Base-by-base conservation (phyloP, 2,329 filamentous ascomycete genomes). In the Aspergillus sp. region DNA sequence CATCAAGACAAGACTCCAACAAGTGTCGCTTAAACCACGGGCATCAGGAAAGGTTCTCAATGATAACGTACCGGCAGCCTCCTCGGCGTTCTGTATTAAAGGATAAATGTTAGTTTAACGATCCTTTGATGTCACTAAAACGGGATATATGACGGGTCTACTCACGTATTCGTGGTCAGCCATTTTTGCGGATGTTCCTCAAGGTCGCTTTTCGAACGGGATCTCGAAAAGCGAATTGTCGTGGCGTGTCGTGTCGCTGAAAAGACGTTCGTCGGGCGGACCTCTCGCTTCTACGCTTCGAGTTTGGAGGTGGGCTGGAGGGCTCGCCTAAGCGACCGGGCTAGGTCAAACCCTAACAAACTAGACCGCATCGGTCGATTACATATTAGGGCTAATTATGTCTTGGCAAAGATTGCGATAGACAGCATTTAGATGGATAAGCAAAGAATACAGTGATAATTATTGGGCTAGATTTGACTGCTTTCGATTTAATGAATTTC, bases 141-240 rank as follows among this genome's bases (percentile, higher is more conserved):
- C 19, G 19, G 19, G 19, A 19, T 19, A 19, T 4, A 19, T 19
- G 19, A 19, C 19, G 19, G 19, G 19, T 19, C 19, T 19, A 86
- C 86, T 75, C 80, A 90, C 87, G 79, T 93, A 93, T 78, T 90
- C 85, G 65, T 75, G 70, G 81, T 91, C 88, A 83, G 88, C 88
- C 88, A 91, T 91, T 77, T 71, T 86, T 79, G 77, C 76, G 73
- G 71, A 60, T 62, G 54, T 63, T 66, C 65, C 62, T 64, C 58
- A 52, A 58, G 60, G 59, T 63, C 65, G 68, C 70, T 67, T 69
- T 65, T 59, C 67, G 69, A 68, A 60, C 59, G 60, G 52, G 52
- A 47, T 60, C 60, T 70, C 65, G 68, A 70, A 71, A 71, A 70
- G 66, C 68, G 67, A 69, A 64, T 62, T 62, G 55, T 59, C 58